phyloP scores from a whole-genome alignment of 2,329 filamentous ascomycete species.

The Chaetomiaceae sp. region DNA sequence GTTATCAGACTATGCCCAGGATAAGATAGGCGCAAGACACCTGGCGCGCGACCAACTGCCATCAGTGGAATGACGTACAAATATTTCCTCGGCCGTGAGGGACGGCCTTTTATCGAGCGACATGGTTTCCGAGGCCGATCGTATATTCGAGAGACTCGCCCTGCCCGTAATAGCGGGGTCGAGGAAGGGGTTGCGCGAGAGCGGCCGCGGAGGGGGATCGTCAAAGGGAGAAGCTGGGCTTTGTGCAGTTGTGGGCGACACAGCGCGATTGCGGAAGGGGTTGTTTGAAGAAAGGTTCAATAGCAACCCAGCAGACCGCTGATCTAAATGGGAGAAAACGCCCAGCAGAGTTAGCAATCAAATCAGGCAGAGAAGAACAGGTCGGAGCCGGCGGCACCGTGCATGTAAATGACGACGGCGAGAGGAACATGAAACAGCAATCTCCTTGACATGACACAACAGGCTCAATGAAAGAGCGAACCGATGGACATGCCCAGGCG shows the following conservation, averaged over 20 bases:
- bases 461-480: conserved; percentile 39
- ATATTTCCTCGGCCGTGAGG: conserved; percentile 64
- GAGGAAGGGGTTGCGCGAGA: conserved; percentile 73
- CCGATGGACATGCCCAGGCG: conserved; percentile 24
- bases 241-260: conserved; percentile 47
- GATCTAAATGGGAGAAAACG: conserved; percentile 34
- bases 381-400: conserved; percentile 31
- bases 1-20: conserved; percentile 30
- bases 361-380: conserved; percentile 21
- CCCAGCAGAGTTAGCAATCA: conserved; percentile 21
- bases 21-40: conserved; percentile 5
- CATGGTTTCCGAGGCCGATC: conserved; percentile 46
- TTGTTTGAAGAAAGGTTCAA: conserved; percentile 77
- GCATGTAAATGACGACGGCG: conserved; percentile 42
- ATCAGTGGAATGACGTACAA: conserved; percentile 57
- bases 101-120: conserved; percentile 45
- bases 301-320: conserved; percentile 51
- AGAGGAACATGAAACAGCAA: conserved; percentile 45
- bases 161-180: conserved; percentile 44
- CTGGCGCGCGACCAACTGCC: neutral
- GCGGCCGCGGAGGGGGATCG: conserved; percentile 55
- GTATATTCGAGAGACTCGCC: conserved; percentile 33
- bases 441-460: conserved; percentile 44
- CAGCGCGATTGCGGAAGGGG: conserved; percentile 70
- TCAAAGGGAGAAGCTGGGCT: conserved; percentile 54